phyloP scores from a whole-genome alignment of 805 yeast species.

The Komagataella populi region DNA sequence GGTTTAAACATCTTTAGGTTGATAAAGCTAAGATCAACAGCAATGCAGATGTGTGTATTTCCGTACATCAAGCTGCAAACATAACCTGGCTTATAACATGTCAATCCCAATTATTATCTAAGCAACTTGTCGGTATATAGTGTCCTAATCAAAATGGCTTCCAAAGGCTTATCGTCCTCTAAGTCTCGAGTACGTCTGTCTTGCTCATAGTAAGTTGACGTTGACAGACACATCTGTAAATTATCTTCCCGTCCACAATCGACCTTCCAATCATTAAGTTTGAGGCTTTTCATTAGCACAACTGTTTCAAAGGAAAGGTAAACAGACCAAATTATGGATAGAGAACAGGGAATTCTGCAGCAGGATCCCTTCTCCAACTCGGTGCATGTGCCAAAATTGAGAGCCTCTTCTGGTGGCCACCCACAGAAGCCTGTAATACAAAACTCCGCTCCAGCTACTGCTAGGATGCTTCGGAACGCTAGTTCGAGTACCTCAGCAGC shows the following conservation, averaged over 20 bases:
- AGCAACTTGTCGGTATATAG: not conserved
- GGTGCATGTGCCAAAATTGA: not conserved
- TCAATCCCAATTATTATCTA: no score
- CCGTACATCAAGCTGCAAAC: no score
- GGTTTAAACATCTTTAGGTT: not conserved
- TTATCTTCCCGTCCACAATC: not conserved
- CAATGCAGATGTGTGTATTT: no score
- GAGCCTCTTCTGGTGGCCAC: not conserved
- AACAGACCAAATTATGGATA: not conserved
- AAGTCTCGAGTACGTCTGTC: not conserved
- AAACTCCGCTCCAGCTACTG: conserved; percentile 47
- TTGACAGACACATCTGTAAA: not conserved
- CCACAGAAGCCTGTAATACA: conserved; percentile 3
- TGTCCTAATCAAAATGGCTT: not conserved
- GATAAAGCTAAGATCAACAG: no score
- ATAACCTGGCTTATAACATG: no score
- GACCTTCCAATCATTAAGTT: not conserved
- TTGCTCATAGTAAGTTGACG: not conserved
- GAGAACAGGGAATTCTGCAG: not conserved
- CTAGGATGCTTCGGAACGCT: conserved; percentile 51
- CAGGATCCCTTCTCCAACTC: not conserved
- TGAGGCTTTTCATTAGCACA: not conserved
- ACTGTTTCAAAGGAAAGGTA: not conserved
- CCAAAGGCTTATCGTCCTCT: not conserved
- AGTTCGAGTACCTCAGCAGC: conserved; percentile 12